Evolutionary conservation across 768 basidiomycete species (phyloP), one percentile per base, ranked within the genome.

Genomic region (Auriscalpium orientale): DNA sequence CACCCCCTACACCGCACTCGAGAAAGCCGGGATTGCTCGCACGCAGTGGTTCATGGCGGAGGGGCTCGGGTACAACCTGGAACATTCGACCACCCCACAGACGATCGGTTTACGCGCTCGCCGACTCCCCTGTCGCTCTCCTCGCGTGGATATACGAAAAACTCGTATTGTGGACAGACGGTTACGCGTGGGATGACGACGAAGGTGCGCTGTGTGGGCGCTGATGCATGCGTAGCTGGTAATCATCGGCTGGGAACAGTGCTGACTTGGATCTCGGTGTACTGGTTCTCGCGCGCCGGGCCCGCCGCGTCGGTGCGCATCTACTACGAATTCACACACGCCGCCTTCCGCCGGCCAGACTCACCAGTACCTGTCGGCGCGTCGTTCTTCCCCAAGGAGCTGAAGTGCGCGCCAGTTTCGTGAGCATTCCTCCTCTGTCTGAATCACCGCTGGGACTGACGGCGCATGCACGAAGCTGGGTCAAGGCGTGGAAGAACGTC

Each of bases 201-300:
- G 79, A 82, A 69, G 69, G 83, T 77, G 21, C 7, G 59, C 33
- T 33, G 16, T 10, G 4, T 5, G 10, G 44, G 9, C 15, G 49
- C 10, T 18, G 15, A 33, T 28, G 46, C 18, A 6, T 16, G 10
- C 56, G 6, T 36, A 2, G 4, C 16, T n/a, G 28, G 28, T 28
- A 36, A 38, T 34, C n/a, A 43, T 20, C 20, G 4, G 4, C 13
- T 13, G 16, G n/a, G 36, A 8, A 2, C 54, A 83, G 83, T 84
- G 1, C 60, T 85, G 35, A 81, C 79, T 0, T 85, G 83, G 82
- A 65, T 82, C 20, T 82, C 80, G 2, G 70, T 82, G 12, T 82
- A 79, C 62, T 78, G 74, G 71, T 83, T 84, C 67, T 83, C 82
- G 8, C 75, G 77, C 10, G 72, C 77, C 0, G 82, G 82, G 0